Conservation (phyloP, 1,284 basidiomycete species). For the Ganoderma meredithae region DNA sequence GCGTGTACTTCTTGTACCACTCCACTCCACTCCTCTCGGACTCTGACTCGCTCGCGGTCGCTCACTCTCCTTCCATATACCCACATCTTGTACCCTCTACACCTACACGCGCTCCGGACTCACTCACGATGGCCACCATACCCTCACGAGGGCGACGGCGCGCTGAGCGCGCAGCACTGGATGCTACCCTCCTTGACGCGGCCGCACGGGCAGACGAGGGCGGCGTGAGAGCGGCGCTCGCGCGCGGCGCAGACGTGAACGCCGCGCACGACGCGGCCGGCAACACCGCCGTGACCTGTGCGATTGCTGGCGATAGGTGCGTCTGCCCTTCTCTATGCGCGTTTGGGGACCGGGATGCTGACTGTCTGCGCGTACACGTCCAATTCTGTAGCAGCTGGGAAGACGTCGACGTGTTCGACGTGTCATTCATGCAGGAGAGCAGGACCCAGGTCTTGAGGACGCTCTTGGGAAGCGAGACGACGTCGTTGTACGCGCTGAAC, state of each 20-base stretch:
- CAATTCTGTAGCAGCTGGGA: conserved; percentile 57
- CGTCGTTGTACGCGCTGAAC: conserved; percentile 73
- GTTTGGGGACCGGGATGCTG: conserved; percentile 10
- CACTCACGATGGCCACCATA: conserved; percentile 26
- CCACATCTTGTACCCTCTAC: conserved; percentile 7
- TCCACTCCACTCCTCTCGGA: conserved; percentile 8
- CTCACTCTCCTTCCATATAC: conserved; percentile 18
- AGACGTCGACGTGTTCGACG: conserved; percentile 69
- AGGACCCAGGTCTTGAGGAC: conserved; percentile 63
- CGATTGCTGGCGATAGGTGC: conserved; percentile 74
- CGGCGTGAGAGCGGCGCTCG: conserved; percentile 59
- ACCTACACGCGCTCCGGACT: background rate
- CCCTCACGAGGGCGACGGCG: conserved; percentile 21
- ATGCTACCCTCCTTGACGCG: conserved; percentile 54
- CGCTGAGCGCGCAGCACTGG: conserved; percentile 28
- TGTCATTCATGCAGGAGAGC: conserved; percentile 62
- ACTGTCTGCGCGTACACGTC: conserved; percentile 9
- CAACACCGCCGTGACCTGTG: conserved; percentile 67
- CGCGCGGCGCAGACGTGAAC: conserved; percentile 71
- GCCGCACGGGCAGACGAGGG: conserved; percentile 63
- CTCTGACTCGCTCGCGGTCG: conserved; percentile 13
- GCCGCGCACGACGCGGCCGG: conserved; percentile 59
- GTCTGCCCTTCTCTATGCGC: conserved; percentile 22
- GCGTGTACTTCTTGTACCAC: conserved; percentile 19
- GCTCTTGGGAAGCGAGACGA: conserved; percentile 59